These are phyloP conservation scores for Capsicum pubescens DNA, from an alignment of 257 asterid species.

Conservation along the genomic window DNA sequence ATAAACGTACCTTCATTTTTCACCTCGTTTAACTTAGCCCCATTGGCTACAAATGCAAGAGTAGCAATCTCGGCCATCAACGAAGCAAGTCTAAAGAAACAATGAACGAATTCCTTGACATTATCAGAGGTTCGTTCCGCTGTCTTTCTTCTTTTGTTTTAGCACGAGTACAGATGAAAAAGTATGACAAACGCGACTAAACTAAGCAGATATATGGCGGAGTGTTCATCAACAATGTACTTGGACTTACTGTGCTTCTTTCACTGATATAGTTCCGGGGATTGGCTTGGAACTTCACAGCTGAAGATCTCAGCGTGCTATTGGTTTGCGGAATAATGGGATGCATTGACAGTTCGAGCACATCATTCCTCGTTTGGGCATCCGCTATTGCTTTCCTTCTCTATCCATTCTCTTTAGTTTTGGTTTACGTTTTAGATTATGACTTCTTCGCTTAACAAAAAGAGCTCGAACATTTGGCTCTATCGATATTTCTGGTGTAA, in stretches of 20 bases:
- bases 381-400: constrained; percentile 49
- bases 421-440: constrained; percentile 44
- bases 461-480: not conserved
- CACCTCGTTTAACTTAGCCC: constrained; percentile 58
- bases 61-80: constrained; percentile 56
- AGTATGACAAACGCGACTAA: not conserved
- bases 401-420: constrained; percentile 54
- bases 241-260: constrained; percentile 59
- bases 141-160: not conserved
- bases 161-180: too few relatives aligned
- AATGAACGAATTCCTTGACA: constrained; percentile 60
- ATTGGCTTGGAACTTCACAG: constrained; percentile 50
- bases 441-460: constrained; percentile 32
- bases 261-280: constrained; percentile 50
- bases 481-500: not conserved
- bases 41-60: constrained; percentile 66
- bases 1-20: constrained; percentile 55
- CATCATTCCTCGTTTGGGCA: constrained; percentile 50
- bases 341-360: constrained; percentile 45
- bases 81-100: constrained; percentile 52
- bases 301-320: constrained; percentile 50
- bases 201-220: constrained; percentile 62
- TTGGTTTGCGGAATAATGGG: constrained; percentile 52
- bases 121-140: constrained; percentile 56
- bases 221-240: constrained; percentile 57